Conservation (phyloP, 2,329 filamentous ascomycete genomes). For the Neopestalotiopsis sp. region DNA sequence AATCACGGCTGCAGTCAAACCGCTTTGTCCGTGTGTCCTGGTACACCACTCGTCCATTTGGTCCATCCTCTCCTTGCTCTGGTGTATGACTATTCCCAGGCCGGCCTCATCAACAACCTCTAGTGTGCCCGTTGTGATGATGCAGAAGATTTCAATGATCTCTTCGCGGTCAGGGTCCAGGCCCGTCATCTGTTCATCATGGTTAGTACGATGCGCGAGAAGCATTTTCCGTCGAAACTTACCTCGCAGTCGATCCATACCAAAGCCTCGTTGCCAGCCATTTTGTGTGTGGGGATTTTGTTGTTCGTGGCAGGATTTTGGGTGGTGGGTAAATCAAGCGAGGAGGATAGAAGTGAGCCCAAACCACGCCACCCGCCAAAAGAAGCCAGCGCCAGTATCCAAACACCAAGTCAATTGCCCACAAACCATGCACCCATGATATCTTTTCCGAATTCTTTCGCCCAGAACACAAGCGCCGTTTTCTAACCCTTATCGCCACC, state of each 20-base stretch:
- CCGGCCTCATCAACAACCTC: conserved; percentile 77
- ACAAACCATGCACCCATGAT: no score
- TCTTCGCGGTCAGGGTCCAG: conserved; percentile 79
- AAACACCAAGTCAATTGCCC: no score
- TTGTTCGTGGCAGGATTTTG: no score
- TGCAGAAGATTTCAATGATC: conserved; percentile 91
- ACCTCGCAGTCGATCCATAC: conserved; percentile 52
- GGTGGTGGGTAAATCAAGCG: no score
- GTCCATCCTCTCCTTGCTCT: conserved; percentile 71
- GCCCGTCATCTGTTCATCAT: conserved; percentile 81
- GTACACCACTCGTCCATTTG: conserved; percentile 91
- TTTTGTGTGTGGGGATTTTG: conserved; percentile 11
- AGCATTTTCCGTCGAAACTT: conserved; percentile 21
- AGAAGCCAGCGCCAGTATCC: no score
- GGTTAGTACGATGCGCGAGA: neutral
- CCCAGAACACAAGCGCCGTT: no score
- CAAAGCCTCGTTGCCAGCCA: conserved; percentile 24
- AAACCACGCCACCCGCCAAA: no score
- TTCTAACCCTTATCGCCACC: no score
- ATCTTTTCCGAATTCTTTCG: no score
- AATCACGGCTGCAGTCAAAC: conserved; percentile 78
- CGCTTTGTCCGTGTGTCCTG: conserved; percentile 78
- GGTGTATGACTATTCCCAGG: conserved; percentile 82
- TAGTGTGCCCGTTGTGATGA: conserved; percentile 83
- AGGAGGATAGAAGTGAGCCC: no score